phyloP scores from a whole-genome alignment of 768 basidiomycete species.

The Trametes sanguinea region DNA sequence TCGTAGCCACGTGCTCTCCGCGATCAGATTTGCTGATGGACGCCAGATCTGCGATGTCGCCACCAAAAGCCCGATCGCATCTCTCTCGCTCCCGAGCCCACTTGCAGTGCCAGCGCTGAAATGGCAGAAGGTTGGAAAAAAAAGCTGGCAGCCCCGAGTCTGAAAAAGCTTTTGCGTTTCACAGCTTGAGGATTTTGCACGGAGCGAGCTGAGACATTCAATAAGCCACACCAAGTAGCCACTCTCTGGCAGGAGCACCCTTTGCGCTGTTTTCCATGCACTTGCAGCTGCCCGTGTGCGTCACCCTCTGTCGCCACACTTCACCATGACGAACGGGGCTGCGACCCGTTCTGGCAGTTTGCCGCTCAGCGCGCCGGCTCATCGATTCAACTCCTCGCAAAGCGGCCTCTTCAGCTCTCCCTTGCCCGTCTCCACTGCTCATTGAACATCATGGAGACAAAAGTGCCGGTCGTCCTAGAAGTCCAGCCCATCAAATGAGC shows the following conservation, averaged over 20 bases:
- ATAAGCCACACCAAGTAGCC: too few species aligned
- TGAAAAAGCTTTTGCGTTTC: not conserved
- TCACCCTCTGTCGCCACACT: not conserved
- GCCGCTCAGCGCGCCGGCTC: not conserved
- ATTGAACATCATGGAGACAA: not conserved
- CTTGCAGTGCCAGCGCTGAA: not conserved
- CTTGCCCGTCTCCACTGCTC: too few species aligned
- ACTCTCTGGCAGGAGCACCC: too few species aligned
- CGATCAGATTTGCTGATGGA: not conserved
- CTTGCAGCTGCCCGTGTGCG: not conserved
- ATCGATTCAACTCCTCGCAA: not conserved
- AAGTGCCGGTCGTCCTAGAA: not conserved
- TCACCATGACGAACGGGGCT: slow-evolving; percentile 5
- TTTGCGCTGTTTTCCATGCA: too few species aligned
- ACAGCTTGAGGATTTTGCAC: too few species aligned
- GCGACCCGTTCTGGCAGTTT: not conserved
- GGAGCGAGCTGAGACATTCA: not conserved
- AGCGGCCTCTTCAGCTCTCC: not conserved
- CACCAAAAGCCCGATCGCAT: not conserved
- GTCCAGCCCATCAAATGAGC: not conserved
- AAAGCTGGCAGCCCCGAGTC: too few species aligned
- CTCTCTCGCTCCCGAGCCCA: slow-evolving; percentile 3
- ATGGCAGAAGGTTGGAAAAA: too few species aligned
- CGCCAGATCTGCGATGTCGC: not conserved
- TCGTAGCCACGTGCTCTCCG: slow-evolving; percentile 3